phyloP scores from a whole-genome alignment of 176 grass and related monocot species.

The Zizania latifolia region DNA sequence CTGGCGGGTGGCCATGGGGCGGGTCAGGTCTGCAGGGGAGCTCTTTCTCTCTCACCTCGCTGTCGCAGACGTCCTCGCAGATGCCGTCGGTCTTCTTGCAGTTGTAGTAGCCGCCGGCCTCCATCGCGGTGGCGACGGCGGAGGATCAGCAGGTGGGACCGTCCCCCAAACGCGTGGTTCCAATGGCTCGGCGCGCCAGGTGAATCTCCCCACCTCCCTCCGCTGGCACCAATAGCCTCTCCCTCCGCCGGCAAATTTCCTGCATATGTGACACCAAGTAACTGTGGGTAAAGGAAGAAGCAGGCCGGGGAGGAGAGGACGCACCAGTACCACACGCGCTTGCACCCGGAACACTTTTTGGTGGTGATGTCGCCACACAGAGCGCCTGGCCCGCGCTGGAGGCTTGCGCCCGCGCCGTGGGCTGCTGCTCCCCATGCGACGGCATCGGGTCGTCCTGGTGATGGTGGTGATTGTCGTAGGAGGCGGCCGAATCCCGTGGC shows the following conservation, averaged over 20 bases:
- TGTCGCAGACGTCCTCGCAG: slow-evolving; percentile 64
- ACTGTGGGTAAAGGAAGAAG: neutral
- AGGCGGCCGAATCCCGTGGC: slow-evolving; percentile 48
- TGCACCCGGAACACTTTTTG: slow-evolving; percentile 80
- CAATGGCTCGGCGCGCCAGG: too few relatives aligned
- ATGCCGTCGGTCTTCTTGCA: slow-evolving; percentile 73
- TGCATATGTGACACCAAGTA: neutral
- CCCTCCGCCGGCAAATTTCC: too few relatives aligned
- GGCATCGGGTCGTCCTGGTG: slow-evolving; percentile 27
- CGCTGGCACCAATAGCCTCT: too few relatives aligned
- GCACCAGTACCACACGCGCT: slow-evolving; percentile 86
- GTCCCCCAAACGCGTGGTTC: neutral
- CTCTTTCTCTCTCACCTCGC: slow-evolving; percentile 57
- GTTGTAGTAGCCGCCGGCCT: too few relatives aligned
- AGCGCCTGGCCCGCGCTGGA: neutral
- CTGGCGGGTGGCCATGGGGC: neutral
- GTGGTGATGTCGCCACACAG: slow-evolving; percentile 57
- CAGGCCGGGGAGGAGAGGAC: neutral
- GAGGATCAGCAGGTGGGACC: neutral
- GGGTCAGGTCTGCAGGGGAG: neutral
- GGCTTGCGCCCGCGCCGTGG: neutral
- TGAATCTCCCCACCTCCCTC: too few relatives aligned
- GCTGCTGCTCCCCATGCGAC: slow-evolving; percentile 19
- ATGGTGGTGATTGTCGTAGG: slow-evolving; percentile 45
- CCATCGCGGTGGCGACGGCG: slow-evolving; percentile 12